Percentiles rank a stretch among this genome's conserved stretches.
These are phyloP conservation scores for Colletotrichum sublineola DNA, from an alignment of 2,329 filamentous ascomycete genomes.

Conservation along the genomic window DNA sequence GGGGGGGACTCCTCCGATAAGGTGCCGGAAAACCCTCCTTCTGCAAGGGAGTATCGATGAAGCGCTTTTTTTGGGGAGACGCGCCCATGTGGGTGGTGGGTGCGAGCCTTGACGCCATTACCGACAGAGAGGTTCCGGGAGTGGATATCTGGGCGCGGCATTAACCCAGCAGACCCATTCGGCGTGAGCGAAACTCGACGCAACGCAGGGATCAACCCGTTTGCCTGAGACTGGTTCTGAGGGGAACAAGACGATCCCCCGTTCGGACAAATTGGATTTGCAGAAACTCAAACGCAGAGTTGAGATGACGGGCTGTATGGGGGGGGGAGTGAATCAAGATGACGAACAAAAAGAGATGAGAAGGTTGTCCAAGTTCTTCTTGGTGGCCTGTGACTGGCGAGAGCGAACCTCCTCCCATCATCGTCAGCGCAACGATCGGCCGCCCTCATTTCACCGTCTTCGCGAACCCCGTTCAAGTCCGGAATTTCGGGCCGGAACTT, in stretches of 20 bases:
- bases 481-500: constrained; percentile 21
- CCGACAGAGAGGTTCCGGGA: constrained; percentile 46
- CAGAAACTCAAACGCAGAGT: constrained; percentile 32
- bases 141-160: constrained; percentile 46
- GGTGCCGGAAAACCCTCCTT: constrained; percentile 9
- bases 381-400: not conserved
- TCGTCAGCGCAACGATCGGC: constrained; percentile 29
- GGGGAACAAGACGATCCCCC: constrained; percentile 34
- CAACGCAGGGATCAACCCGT: constrained; percentile 44
- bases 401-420: not conserved
- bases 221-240: constrained; percentile 46
- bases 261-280: constrained; percentile 30
- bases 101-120: constrained; percentile 47
- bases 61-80: not conserved
- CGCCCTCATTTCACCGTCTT: not conserved
- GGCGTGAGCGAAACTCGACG: constrained; percentile 46
- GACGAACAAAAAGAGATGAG: not conserved
- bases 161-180: constrained; percentile 43
- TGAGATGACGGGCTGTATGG: constrained; percentile 27
- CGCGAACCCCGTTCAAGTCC: constrained; percentile 2
- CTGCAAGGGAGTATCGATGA: constrained; percentile 43
- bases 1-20: not conserved
- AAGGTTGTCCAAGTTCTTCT: constrained; percentile 13
- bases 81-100: constrained; percentile 45
- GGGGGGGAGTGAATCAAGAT: not conserved